phyloP scores from a whole-genome alignment of 164 flowering plant genomes.

The Brasenia schreberi region DNA sequence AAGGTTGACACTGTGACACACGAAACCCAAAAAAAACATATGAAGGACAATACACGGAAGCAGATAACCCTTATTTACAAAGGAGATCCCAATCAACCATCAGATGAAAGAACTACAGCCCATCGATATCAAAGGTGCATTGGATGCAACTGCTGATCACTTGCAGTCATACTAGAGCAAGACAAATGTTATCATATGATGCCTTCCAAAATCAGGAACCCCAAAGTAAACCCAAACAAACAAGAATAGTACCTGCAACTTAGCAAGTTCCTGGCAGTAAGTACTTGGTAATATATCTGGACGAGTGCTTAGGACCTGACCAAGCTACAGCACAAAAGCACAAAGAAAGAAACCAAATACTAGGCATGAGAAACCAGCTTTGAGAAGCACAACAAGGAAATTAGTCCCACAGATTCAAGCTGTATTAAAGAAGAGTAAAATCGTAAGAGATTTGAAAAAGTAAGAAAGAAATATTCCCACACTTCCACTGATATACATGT shows the following conservation, averaged over 20 bases:
- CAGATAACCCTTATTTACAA: too few relatives aligned
- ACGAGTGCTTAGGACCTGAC: slow-evolving; percentile 95
- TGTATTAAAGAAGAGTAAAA: neutral
- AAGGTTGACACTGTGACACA: neutral
- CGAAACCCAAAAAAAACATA: neutral
- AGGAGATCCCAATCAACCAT: too few relatives aligned
- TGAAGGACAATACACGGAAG: too few relatives aligned
- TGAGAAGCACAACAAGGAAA: neutral
- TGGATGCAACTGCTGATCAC: too few relatives aligned
- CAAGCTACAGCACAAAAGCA: slow-evolving; percentile 35
- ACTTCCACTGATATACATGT: too few relatives aligned
- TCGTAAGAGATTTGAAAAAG: too few relatives aligned
- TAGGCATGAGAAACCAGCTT: neutral
- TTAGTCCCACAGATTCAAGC: too few relatives aligned
- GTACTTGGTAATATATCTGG: slow-evolving; percentile 73
- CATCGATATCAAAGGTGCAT: too few relatives aligned
- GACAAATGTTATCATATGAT: neutral
- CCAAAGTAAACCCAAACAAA: neutral
- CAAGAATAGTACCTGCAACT: slow-evolving; percentile 52
- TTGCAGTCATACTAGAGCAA: too few relatives aligned
- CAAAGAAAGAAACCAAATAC: neutral
- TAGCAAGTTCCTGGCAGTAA: slow-evolving; percentile 86
- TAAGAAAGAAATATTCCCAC: too few relatives aligned
- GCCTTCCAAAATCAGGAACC: too few relatives aligned
- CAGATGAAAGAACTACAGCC: too few relatives aligned